Evolutionary conservation across 306 rosid species (phyloP).

Genomic region (Cicer yamashitae): DNA sequence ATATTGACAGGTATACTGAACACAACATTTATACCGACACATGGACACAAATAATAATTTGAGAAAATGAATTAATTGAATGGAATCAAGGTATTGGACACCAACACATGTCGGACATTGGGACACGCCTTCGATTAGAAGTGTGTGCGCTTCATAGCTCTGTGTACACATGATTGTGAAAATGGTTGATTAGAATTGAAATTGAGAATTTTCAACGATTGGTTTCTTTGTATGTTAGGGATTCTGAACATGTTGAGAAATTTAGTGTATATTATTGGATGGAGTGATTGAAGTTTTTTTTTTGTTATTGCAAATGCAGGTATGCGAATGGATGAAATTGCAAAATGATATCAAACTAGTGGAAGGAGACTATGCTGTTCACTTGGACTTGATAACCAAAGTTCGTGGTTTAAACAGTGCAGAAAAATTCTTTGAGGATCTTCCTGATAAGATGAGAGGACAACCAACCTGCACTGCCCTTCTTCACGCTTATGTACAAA

Average conservation of each 20-base stretch:
- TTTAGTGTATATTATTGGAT: not conserved
- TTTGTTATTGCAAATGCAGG: constrained; percentile 50
- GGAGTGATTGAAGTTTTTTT: constrained; percentile 10
- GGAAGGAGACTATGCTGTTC: constrained; percentile 86
- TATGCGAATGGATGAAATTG: constrained; percentile 92
- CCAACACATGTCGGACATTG: no score
- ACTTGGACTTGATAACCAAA: constrained; percentile 92
- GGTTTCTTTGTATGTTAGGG: no score
- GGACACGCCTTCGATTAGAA: no score
- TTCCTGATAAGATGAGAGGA: constrained; percentile 65
- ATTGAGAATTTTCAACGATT: not conserved
- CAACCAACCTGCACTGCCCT: constrained; percentile 65
- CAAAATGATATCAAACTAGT: constrained; percentile 71
- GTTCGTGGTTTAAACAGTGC: constrained; percentile 81
- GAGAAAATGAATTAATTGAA: no score
- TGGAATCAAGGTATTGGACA: no score
- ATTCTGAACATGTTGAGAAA: not conserved
- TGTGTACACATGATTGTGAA: not conserved
- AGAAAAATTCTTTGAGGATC: constrained; percentile 92
- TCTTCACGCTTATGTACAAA: constrained; percentile 78
- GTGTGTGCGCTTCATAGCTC: not conserved
- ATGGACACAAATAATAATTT: no score
- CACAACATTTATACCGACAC: no score
- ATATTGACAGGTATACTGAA: no score
- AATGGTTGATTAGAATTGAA: constrained; percentile 23